Conservation (phyloP, 768 basidiomycete species). For the Hygrocybe coccinea region DNA sequence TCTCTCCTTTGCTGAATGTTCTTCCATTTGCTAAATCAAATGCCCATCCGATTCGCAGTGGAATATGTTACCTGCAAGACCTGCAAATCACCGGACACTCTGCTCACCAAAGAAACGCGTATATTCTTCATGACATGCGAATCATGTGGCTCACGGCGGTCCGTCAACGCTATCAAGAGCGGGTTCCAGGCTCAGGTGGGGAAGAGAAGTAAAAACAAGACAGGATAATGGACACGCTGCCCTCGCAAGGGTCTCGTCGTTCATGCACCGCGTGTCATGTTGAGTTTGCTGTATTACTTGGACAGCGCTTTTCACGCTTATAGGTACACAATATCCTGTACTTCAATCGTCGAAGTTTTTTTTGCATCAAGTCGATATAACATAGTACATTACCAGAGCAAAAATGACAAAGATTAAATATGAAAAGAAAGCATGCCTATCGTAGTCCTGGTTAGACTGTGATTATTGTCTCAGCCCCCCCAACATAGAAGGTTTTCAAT, state of each 20-base stretch:
- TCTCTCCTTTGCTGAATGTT: too few species aligned
- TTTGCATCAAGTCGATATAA: too few species aligned
- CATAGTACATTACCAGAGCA: too few species aligned
- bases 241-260: too few species aligned
- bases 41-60: slow-evolving; percentile 41
- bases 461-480: too few species aligned
- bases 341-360: background rate
- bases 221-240: slow-evolving; percentile 37
- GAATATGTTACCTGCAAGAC: slow-evolving; percentile 99
- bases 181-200: slow-evolving; percentile 97
- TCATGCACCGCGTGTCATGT: too few species aligned
- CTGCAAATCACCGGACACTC: slow-evolving; percentile 97
- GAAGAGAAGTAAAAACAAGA: slow-evolving; percentile 79
- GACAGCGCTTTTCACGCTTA: too few species aligned
- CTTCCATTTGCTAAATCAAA: background rate
- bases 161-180: slow-evolving; percentile 95
- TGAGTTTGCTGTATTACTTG: too few species aligned
- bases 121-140: slow-evolving; percentile 97
- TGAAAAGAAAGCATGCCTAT: too few species aligned
- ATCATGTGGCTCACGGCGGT: slow-evolving; percentile 84
- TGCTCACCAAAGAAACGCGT: slow-evolving; percentile 95
- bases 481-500: too few species aligned
- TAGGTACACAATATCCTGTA: background rate
- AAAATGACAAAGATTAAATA: too few species aligned
- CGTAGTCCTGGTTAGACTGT: too few species aligned